Base-by-base conservation (phyloP, 2,329 filamentous ascomycete species). In the Diplodia corticola region DNA sequence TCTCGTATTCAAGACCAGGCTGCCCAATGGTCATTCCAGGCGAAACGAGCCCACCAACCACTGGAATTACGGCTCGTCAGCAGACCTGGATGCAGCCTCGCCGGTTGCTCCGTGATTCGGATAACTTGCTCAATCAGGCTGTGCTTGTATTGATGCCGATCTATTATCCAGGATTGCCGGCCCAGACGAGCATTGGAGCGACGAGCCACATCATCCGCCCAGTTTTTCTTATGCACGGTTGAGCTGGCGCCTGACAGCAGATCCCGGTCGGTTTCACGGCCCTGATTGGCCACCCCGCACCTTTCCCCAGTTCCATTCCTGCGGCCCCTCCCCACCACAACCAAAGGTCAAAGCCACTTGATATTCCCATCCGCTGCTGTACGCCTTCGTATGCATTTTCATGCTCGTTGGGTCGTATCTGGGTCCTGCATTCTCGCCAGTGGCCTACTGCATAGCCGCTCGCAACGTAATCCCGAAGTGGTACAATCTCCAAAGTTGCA, bases 281-380 rank as follows among this genome's bases (percentile, higher is more conserved):
- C 20, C 48, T 24, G 30, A 63, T 51, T 63, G 60, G 60, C 48
- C 28, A 44, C 60, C 60, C 60, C 60, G 33, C 60, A 63, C 33
- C 53, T 20, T 40, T 28, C 48, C 60, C 59, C 60, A 28, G 59
- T 26, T 44, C 37, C 30, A 17, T 20, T 53, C 30, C 12, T n/a
- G 20, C 28, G 15, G 5, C 15, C 2, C 48, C 15, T 40, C 46
- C 51, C 33, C 24, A 28, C 48, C 20, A 28, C 46, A 20, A 28
- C 30, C 28, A 10, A 40, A 26, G 20, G 28, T 26, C 13, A 24
- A 24, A 17, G 59, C 44, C 17, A 12, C 2, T 24, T 28, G 20
- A 33, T 3, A 50, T 17, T 46, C 26, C 24, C 17, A 17, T 12
- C 30, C 26, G 20, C 26, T 37, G 28, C 26, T 37, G 28, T 30